Evolutionary conservation across 2,329 filamentous ascomycete genomes (phyloP).

Genomic region (Fusarium sp.): DNA sequence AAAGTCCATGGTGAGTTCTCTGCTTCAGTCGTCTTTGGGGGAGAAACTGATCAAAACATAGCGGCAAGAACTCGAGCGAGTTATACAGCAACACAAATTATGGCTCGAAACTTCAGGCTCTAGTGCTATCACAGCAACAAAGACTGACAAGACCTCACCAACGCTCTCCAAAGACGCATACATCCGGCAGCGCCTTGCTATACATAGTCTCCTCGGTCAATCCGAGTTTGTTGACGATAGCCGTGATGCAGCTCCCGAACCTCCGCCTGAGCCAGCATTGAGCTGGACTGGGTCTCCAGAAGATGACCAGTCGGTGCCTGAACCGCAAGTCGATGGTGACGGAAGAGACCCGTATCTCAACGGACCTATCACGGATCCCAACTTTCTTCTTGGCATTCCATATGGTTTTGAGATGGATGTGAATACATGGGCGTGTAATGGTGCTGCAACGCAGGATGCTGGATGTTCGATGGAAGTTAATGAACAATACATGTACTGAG

Average conservation of each 20-base stretch:
- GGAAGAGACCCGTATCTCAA: constrained; percentile 18
- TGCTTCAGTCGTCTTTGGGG: accelerated
- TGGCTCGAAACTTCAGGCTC: constrained; percentile 43
- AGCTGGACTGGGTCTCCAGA: constrained; percentile 41
- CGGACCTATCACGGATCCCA: constrained; percentile 32
- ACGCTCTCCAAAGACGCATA: constrained; percentile 40
- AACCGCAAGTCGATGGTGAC: constrained; percentile 23
- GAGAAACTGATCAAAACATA: constrained; percentile 1
- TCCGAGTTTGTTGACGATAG: constrained; percentile 55
- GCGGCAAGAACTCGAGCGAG: constrained; percentile 44
- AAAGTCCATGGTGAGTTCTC: constrained; percentile 38
- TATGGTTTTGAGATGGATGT: constrained; percentile 37
- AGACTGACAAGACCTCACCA: constrained; percentile 17
- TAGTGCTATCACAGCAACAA: constrained; percentile 23
- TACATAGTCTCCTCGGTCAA: constrained; percentile 54
- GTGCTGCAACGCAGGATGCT: constrained; percentile 24
- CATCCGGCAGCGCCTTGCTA: constrained; percentile 49
- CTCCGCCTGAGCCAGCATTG: constrained; percentile 28
- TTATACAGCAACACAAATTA: constrained; percentile 40
- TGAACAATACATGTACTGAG: constrained; percentile 45
- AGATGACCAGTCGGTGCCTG: constrained; percentile 32
- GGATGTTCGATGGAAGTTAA: constrained; percentile 35
- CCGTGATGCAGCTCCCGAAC: constrained; percentile 46
- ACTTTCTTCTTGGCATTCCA: constrained; percentile 39
- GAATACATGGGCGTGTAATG: constrained; percentile 38